phyloP scores from a whole-genome alignment of 202 grass and related monocot genomes.

The Bolboschoenoplectus hybrid region DNA sequence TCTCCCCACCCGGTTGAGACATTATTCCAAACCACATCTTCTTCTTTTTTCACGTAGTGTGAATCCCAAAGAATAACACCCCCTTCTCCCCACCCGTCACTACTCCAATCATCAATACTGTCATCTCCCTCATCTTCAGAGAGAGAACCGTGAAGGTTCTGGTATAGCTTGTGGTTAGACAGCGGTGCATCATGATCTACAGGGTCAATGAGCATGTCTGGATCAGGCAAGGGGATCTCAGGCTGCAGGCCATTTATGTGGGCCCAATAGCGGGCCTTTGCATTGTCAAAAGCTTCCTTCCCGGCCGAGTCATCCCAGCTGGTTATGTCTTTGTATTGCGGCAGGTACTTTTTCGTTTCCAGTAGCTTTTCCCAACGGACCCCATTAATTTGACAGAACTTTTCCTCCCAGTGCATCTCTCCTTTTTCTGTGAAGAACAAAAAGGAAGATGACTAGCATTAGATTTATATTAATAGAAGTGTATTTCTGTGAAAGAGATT shows the following conservation, averaged over 20 bases:
- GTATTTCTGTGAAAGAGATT: background rate
- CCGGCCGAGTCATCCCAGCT: conserved; percentile 37
- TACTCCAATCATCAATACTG: background rate
- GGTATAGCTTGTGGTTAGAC: conserved; percentile 12
- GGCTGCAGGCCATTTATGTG: conserved; percentile 40
- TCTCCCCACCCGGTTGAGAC: conserved; percentile 27
- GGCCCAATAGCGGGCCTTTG: conserved; percentile 50
- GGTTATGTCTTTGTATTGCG: background rate
- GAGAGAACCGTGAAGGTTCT: conserved; percentile 34
- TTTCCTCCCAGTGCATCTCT: conserved; percentile 28
- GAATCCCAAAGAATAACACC: conserved; percentile 34
- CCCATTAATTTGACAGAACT: background rate
- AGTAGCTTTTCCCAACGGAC: conserved; percentile 4
- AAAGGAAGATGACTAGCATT: background rate
- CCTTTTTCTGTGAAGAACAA: conserved; percentile 16
- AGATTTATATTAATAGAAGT: background rate
- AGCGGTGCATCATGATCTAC: background rate
- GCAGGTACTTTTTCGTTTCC: background rate
- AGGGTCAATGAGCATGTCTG: conserved; percentile 35
- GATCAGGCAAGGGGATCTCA: conserved; percentile 30
- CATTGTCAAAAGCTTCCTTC: conserved; percentile 34
- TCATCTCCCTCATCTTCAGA: conserved; percentile 16
- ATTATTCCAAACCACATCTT: conserved; percentile 2
- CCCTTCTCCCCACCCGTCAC: background rate
- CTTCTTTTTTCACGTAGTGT: background rate